These are phyloP conservation scores for Sphaerobolus stellatus DNA, from an alignment of 1,284 basidiomycete species.

Conservation along the genomic window DNA sequence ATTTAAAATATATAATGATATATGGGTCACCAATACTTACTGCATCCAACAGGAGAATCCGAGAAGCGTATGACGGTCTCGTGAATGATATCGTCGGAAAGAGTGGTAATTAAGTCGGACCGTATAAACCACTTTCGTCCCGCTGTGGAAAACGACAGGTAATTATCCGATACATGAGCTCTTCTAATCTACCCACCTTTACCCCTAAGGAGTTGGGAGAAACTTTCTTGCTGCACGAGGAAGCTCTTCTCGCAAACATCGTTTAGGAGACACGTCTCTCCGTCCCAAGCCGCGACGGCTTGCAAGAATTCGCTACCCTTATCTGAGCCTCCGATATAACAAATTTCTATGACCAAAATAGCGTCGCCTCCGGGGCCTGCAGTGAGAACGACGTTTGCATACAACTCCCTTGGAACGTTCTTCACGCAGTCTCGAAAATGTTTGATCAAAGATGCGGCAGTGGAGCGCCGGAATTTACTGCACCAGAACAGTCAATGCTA, in stretches of 20 bases:
- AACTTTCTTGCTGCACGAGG: constrained; percentile 84
- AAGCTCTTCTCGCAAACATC: constrained; percentile 89
- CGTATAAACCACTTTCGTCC: constrained; percentile 90
- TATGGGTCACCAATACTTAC: constrained; percentile 46
- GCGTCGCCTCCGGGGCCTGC: constrained; percentile 82
- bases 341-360: constrained; percentile 86
- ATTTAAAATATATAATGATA: constrained; percentile 7
- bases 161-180: constrained; percentile 18
- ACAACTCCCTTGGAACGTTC: constrained; percentile 79
- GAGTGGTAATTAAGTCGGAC: constrained; percentile 71
- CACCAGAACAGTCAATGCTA: constrained; percentile 4
- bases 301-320: constrained; percentile 78
- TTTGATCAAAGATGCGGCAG: constrained; percentile 82
- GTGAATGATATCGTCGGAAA: constrained; percentile 84
- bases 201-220: constrained; percentile 83
- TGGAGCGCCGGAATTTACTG: constrained; percentile 81
- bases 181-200: constrained; percentile 49
- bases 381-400: constrained; percentile 86
- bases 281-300: constrained; percentile 85
- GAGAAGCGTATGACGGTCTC: constrained; percentile 80
- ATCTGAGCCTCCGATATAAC: constrained; percentile 74
- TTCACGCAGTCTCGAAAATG: constrained; percentile 94
- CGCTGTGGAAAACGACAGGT: constrained; percentile 35
- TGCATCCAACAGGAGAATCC: constrained; percentile 81
- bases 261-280: constrained; percentile 76